Evolutionary conservation across 139 green algal genomes (phyloP).

Genomic region (Marvania coccoides): DNA sequence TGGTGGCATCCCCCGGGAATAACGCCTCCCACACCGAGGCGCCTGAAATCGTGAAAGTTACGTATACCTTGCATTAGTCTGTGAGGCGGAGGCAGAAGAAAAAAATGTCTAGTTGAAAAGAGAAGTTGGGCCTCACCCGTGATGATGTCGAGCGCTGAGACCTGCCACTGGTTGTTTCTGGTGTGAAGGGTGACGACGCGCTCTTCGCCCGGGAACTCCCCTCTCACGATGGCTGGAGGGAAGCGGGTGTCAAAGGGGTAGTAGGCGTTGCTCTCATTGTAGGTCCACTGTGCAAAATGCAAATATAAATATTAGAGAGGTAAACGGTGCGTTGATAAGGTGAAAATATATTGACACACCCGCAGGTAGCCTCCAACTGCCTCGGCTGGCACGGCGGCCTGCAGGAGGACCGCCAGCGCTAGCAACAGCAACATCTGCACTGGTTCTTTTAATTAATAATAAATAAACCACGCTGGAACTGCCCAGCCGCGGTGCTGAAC

Average conservation of each 20-base stretch:
- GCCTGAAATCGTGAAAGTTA: background rate
- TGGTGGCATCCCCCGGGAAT: background rate
- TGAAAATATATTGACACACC: too few species aligned
- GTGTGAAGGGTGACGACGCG: background rate
- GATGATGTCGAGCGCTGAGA: background rate
- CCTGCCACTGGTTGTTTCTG: background rate
- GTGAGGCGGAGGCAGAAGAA: too few species aligned
- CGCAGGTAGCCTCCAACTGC: too few species aligned
- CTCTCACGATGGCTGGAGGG: conserved; percentile 1
- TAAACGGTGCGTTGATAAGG: too few species aligned
- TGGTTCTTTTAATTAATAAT: too few species aligned
- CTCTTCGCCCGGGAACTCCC: background rate
- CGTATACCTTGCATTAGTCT: background rate
- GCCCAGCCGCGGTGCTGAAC: too few species aligned
- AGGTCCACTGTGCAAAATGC: too few species aligned
- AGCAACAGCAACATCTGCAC: background rate
- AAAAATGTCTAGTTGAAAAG: too few species aligned
- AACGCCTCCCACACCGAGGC: background rate
- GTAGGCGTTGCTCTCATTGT: background rate
- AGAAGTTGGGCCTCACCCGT: background rate
- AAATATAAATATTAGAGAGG: too few species aligned
- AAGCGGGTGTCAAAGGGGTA: conserved; percentile 2
- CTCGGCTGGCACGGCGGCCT: background rate
- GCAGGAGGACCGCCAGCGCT: background rate
- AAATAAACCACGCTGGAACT: too few species aligned